phyloP scores from a whole-genome alignment of 1,139 yeast species.

The Lodderomyces margitis region DNA sequence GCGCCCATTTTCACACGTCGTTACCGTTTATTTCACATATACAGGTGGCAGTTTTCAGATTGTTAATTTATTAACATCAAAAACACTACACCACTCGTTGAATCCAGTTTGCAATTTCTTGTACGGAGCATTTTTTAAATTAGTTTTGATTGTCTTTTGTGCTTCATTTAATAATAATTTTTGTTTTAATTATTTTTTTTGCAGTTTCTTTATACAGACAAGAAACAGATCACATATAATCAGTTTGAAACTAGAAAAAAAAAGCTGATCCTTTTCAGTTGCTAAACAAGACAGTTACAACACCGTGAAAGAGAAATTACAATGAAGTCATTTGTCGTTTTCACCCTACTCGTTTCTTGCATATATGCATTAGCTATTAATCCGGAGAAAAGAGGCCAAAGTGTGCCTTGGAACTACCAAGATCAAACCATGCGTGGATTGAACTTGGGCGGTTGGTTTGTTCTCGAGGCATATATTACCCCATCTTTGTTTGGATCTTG shows the following conservation, averaged over 20 bases:
- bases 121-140: not conserved
- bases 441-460: slow-evolving; percentile 91
- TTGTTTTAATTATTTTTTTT: not conserved
- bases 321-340: slow-evolving; percentile 7
- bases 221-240: too few relatives aligned
- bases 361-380: slow-evolving; percentile 6
- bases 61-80: too few relatives aligned
- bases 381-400: slow-evolving; percentile 9
- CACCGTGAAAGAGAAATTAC: not conserved
- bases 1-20: too few relatives aligned
- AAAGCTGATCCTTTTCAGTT: too few relatives aligned
- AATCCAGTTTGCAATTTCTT: not conserved
- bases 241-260: too few relatives aligned
- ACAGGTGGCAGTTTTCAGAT: too few relatives aligned
- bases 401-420: slow-evolving; percentile 44
- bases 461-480: slow-evolving; percentile 78
- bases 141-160: not conserved
- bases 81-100: too few relatives aligned
- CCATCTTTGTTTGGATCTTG: slow-evolving; percentile 70
- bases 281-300: not conserved
- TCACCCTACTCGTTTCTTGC: slow-evolving; percentile 4
- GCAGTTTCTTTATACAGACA: slow-evolving; percentile 3
- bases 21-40: too few relatives aligned
- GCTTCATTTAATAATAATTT: not conserved
- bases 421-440: slow-evolving; percentile 66